Conservation (phyloP, 73 alveolate species). For the Tetrahymena borealis region DNA sequence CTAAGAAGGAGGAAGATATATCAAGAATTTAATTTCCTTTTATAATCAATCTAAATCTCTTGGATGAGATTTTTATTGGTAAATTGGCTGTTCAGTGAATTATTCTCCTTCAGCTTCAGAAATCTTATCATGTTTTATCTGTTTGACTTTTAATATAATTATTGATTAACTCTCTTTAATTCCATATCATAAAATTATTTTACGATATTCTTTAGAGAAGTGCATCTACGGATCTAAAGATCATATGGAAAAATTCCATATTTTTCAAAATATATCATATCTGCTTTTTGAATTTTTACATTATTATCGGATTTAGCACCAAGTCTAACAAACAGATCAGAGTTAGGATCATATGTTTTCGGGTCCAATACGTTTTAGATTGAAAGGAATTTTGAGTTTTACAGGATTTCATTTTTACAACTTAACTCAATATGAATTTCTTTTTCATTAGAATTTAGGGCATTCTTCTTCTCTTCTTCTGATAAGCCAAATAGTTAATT, state of each 20-base stretch:
- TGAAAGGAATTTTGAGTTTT: background rate
- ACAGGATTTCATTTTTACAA: background rate
- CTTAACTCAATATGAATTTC: background rate
- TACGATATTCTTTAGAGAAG: background rate
- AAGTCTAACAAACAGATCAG: background rate
- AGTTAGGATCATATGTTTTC: background rate
- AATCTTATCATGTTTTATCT: background rate
- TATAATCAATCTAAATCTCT: background rate
- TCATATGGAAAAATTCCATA: background rate
- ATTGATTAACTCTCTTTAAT: background rate
- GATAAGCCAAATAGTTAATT: background rate
- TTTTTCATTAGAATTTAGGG: background rate
- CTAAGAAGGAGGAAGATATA: slow-evolving; percentile 1
- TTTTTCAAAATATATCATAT: background rate
- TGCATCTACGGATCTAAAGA: background rate
- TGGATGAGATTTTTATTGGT: background rate
- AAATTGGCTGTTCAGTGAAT: background rate
- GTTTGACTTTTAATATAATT: background rate
- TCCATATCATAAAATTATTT: background rate
- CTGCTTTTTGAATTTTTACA: background rate
- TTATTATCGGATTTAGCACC: background rate
- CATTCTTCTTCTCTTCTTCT: background rate
- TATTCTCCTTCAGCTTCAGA: background rate
- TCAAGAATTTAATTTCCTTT: background rate
- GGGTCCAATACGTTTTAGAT: background rate